Evolutionary conservation across 768 basidiomycete species (phyloP).

Genomic region (Suillus bovinus): DNA sequence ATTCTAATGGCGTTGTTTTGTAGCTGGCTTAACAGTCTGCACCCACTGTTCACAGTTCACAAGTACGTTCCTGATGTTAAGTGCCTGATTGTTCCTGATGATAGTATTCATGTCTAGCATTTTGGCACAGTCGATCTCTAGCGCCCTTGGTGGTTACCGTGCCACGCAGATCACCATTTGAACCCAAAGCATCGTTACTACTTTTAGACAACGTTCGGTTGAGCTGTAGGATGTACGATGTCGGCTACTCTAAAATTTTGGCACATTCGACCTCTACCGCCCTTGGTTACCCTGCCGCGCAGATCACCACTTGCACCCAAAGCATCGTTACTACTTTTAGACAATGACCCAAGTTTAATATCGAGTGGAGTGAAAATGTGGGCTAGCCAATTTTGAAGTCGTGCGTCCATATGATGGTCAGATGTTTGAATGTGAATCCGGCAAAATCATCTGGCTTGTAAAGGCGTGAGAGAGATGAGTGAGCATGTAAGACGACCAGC

Average conservation of each 20-base stretch:
- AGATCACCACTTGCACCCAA: no score
- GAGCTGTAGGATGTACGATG: background rate
- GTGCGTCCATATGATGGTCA: background rate
- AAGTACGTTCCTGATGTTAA: constrained; percentile 39
- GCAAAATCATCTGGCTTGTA: background rate
- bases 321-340: no score
- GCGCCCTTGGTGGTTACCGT: constrained; percentile 39
- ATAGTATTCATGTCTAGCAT: constrained; percentile 33
- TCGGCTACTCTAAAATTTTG: background rate
- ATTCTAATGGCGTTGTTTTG: background rate
- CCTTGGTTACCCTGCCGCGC: no score
- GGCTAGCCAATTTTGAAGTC: background rate
- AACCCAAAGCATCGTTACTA: background rate
- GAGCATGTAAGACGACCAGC: background rate
- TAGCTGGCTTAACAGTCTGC: constrained; percentile 63
- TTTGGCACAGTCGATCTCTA: constrained; percentile 53
- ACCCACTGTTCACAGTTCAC: constrained; percentile 64
- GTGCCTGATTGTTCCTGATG: background rate
- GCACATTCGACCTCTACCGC: no score
- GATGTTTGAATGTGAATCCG: background rate
- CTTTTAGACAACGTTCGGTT: background rate
- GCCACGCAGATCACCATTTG: constrained; percentile 14
- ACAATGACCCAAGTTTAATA: constrained; percentile 2
- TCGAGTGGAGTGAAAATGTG: background rate
- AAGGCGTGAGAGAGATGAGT: background rate